A percentile compares a stretch with the other conserved stretches of the same genome.
Conservation (phyloP, 116 monocot species). For the Phalaenopsis hybrid region DNA sequence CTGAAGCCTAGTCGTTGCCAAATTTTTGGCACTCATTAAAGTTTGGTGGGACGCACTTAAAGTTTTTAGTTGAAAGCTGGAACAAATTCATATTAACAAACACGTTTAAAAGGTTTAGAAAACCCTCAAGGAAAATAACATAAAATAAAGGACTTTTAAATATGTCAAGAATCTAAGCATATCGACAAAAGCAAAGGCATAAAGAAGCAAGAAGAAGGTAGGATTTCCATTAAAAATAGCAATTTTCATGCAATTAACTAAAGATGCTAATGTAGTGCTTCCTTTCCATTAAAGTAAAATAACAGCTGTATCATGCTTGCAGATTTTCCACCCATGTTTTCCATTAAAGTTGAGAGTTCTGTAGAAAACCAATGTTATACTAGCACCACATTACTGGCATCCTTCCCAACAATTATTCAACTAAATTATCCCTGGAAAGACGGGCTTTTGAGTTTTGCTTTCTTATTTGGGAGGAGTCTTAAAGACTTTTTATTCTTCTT, state of each 20-base stretch:
- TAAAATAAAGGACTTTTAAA: neutral
- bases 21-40: neutral
- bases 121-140: neutral
- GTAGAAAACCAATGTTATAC: neutral
- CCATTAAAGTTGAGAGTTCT: neutral
- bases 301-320: neutral
- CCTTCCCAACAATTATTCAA: neutral
- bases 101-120: neutral
- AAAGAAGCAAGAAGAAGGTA: neutral
- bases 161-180: neutral
- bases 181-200: neutral
- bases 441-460: neutral
- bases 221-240: neutral
- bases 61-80: slow-evolving; percentile 1
- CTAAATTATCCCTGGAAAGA: neutral
- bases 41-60: neutral
- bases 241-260: neutral
- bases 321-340: neutral
- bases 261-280: neutral
- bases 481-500: no score
- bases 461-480: neutral
- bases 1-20: neutral
- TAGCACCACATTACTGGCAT: neutral
- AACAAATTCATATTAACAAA: neutral
- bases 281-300: neutral